phyloP scores from a whole-genome alignment of 768 basidiomycete genomes.

The Calocybe gangraenosa region DNA sequence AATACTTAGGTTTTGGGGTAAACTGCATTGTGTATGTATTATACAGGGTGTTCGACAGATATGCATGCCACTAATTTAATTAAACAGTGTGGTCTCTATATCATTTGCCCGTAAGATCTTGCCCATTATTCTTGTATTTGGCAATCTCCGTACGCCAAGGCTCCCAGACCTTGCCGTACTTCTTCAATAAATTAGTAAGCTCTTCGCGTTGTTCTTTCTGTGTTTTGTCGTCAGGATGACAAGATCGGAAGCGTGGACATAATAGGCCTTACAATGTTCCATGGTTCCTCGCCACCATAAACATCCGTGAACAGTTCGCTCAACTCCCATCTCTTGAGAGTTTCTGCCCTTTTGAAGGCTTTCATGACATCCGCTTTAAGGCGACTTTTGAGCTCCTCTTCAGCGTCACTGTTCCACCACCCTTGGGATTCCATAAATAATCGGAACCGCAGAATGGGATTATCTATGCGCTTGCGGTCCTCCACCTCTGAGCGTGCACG shows the following conservation, averaged over 20 bases:
- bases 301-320: constrained; percentile 83
- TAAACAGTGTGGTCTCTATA: too few relatives aligned
- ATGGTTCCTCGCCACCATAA: constrained; percentile 80
- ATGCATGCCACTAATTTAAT: too few relatives aligned
- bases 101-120: constrained; percentile 37
- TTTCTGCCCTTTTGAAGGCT: constrained; percentile 77
- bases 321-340: constrained; percentile 62
- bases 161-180: constrained; percentile 85
- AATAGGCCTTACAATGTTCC: constrained; percentile 66
- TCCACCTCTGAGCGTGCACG: constrained; percentile 87
- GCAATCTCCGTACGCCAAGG: constrained; percentile 80
- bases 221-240: not conserved
- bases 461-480: constrained; percentile 86
- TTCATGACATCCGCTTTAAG: constrained; percentile 72
- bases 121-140: constrained; percentile 70
- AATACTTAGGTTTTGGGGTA: too few relatives aligned
- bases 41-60: too few relatives aligned
- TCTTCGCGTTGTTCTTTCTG: constrained; percentile 86
- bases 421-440: constrained; percentile 75
- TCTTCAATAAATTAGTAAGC: constrained; percentile 64
- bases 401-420: constrained; percentile 81
- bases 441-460: constrained; percentile 83
- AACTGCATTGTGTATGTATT: too few relatives aligned
- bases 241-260: not conserved
- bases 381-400: constrained; percentile 63